These are phyloP conservation scores for Camillea tinctor DNA, from an alignment of 2,329 filamentous ascomycete species.

Conservation along the genomic window DNA sequence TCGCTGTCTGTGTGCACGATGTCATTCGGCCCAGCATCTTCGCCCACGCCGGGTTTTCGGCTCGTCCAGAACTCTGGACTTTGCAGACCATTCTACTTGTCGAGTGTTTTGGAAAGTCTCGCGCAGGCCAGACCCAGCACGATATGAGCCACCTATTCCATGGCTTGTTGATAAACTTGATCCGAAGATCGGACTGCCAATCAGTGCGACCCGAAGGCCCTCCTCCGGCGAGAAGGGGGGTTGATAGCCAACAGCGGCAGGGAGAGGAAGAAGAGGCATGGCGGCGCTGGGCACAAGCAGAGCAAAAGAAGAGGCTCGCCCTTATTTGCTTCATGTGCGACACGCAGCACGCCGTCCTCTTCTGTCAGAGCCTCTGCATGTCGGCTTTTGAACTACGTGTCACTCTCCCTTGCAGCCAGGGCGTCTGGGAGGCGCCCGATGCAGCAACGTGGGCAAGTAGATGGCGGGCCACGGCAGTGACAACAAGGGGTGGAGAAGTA, in stretches of 20 bases:
- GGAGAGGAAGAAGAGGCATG: conserved; percentile 46
- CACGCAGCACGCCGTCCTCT: conserved; percentile 62
- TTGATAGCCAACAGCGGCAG: conserved; percentile 5
- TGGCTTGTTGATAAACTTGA: conserved; percentile 38
- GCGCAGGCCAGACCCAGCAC: conserved; percentile 61
- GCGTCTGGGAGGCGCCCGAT: conserved; percentile 56
- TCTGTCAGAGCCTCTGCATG: conserved; percentile 67
- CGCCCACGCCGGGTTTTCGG: conserved; percentile 53
- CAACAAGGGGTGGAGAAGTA: too few relatives aligned
- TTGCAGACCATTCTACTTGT: conserved; percentile 61
- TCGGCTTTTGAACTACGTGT: conserved; percentile 62
- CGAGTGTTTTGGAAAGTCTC: conserved; percentile 63
- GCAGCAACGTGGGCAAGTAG: conserved; percentile 48
- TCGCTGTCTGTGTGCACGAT: conserved; percentile 62
- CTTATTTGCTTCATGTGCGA: conserved; percentile 67
- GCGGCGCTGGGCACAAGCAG: conserved; percentile 52
- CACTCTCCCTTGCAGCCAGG: conserved; percentile 52
- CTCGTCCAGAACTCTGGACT: conserved; percentile 60
- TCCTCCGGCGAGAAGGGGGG: too few relatives aligned
- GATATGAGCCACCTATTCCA: conserved; percentile 60
- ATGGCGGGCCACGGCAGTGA: too few relatives aligned
- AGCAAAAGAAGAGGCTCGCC: conserved; percentile 57
- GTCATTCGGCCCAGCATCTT: conserved; percentile 59
- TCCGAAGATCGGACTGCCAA: conserved; percentile 37
- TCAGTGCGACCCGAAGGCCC: conserved; percentile 31